Evolutionary conservation across 2,329 filamentous ascomycete species (phyloP), one percentile per base, ranked within the genome.

Genomic region (Ophiostoma novo-ulmi): DNA sequence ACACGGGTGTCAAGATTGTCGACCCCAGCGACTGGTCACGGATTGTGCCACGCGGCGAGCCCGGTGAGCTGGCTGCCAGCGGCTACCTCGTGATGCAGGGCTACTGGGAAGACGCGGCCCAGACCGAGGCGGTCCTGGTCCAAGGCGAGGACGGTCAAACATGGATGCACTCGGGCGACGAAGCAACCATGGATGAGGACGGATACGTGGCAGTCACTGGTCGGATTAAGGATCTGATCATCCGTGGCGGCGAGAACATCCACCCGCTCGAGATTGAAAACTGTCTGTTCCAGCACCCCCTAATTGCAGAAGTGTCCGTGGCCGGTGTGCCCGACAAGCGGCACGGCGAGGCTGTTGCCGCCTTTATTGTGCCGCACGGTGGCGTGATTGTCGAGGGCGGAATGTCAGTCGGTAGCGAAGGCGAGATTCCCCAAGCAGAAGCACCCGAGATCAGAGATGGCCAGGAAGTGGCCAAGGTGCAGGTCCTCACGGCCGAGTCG

Each of bases 161-260:
- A n/a, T 98, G 94, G 94, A 95, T 98, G 91, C 84, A 91, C 80
- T 96, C 91, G 0, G 95, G 95, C 26, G 95, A 99, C 77, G 94
- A 98, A 82, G 95, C 93, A 1, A 81, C 83, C 69, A 96, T 98
- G 86, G 92, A 96, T 73, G 83, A 80, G 5, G 85, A 93, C 38
- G 95, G 94, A 1, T 98, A 93, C 77, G 87, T 97, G 1, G 86
- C 87, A 75, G 97, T 98, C 77, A 97, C 93, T 0, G 93, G 94
- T 3, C 85, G 94, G 20, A 94, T 97, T 77, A 98, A 98, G 80
- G 95, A 99, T 78, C 80, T 98, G 70, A 97, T 99, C 75, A 98
- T 98, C 77, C 87, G 93, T 36, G 94, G 92, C 38, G 95, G 95
- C 35, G 95, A 98, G 79, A 99, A 99, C 78, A 97, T 97, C 70